These are phyloP conservation scores for Rubia peregrina DNA, from an alignment of 305 asterid genomes.

Conservation along the genomic window DNA sequence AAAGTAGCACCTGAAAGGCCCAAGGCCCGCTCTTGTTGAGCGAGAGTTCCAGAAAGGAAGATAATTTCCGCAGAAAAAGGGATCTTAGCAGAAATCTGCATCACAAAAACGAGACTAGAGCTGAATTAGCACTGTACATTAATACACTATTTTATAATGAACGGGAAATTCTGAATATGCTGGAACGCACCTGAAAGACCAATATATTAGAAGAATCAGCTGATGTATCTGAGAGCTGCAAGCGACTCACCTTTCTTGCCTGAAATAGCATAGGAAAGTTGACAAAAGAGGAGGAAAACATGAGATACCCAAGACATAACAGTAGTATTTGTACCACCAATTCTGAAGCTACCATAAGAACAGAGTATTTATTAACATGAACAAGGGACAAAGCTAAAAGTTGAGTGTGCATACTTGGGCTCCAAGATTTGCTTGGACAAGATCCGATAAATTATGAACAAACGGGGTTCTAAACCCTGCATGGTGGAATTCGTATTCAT, in stretches of 20 bases:
- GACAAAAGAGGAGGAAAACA: constrained; percentile 12
- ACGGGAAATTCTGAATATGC: not conserved
- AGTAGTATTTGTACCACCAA: not conserved
- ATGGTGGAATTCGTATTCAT: constrained; percentile 66
- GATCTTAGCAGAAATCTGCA: constrained; percentile 46
- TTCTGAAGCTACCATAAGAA: constrained; percentile 16
- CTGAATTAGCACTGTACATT: not conserved
- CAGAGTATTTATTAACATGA: constrained; percentile 5
- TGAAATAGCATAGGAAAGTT: constrained; percentile 23
- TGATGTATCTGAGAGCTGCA: constrained; percentile 85
- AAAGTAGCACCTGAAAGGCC: constrained; percentile 51
- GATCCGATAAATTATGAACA: constrained; percentile 88
- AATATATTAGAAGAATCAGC: constrained; percentile 70
- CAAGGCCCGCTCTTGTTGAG: constrained; percentile 47
- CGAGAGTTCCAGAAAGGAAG: constrained; percentile 56
- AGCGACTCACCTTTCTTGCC: constrained; percentile 61
- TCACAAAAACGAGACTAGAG: not conserved
- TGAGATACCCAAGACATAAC: not conserved
- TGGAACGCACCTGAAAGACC: constrained; percentile 71
- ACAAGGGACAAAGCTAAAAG: constrained; percentile 12
- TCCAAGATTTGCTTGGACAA: constrained; percentile 75
- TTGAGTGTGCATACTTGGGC: constrained; percentile 42
- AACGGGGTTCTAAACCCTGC: constrained; percentile 76
- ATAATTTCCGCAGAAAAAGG: constrained; percentile 72
- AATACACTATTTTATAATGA: not conserved